phyloP scores from a whole-genome alignment of 139 green algal species.

The Haematococcus lacustris region DNA sequence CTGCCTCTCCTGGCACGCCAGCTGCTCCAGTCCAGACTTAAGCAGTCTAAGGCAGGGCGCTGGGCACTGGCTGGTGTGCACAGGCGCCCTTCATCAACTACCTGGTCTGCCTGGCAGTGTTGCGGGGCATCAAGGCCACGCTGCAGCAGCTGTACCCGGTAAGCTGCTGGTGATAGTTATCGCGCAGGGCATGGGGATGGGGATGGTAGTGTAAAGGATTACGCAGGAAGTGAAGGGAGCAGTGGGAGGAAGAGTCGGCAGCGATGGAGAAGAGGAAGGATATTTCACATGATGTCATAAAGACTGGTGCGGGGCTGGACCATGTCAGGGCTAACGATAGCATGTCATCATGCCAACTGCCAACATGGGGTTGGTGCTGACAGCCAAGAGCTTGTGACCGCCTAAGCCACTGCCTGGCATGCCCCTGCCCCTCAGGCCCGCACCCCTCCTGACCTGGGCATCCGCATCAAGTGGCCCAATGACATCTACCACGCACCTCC shows the following conservation, averaged over 20 bases:
- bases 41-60: not conserved
- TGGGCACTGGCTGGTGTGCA: constrained; percentile 26
- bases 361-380: not conserved
- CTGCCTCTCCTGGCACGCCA: too few species aligned
- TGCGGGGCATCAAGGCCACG: constrained; percentile 59
- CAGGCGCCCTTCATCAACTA: constrained; percentile 92
- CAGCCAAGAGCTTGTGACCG: not conserved
- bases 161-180: not conserved
- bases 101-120: constrained; percentile 80
- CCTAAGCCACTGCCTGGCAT: not conserved
- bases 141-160: constrained; percentile 8
- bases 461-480: constrained; percentile 96
- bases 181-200: too few species aligned
- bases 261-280: not conserved
- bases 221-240: not conserved
- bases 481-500: constrained; percentile 74
- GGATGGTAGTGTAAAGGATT: not conserved
- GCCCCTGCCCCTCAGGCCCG: not conserved
- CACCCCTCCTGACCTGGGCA: constrained; percentile 1
- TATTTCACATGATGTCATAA: not conserved
- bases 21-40: not conserved
- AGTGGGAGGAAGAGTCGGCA: not conserved
- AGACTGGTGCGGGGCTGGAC: too few species aligned
- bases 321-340: too few species aligned
- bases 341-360: not conserved